Base-by-base conservation (phyloP, 441 rosid species). In the Jatropha multifida region DNA sequence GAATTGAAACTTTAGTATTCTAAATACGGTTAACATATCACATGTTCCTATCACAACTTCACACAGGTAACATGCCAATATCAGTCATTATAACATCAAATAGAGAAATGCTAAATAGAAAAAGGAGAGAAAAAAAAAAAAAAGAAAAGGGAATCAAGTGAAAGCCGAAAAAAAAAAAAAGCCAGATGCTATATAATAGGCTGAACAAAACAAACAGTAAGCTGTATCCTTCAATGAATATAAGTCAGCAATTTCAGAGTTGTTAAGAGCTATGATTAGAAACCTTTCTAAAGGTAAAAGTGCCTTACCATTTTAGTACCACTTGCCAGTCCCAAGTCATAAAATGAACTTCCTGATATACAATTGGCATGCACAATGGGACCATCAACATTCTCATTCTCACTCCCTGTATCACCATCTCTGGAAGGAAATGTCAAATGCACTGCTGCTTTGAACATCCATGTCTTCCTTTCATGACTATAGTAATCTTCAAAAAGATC, bases 401-500 rank as follows among this genome's bases (percentile, higher is more conserved):
- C 37, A 54, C 74, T 71, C 79, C 71, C 82, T 5, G 58, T 44
- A 67, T 71, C 76, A 67, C 63, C 65, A 27, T 77, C 76, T 44
- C 59, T 77, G 4, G 72, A 60, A 46, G 89, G 79, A 65, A 80
- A 77, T 51, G 79, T 74, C 84, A 92, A 68, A 85, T 80, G 84
- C 49, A 86, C 82, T 59, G 94, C 96, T 76, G 85, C 96, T 64
- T 82, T 90, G 78, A 94, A 94, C 95, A 94, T 88, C 98, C 99
- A 96, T 76, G 81, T 85, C 71, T 76, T 84, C 76, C 40, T 83
- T 77, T 78, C 87, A 65, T 67, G 86, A 82, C 88, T 77, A 78
- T 86, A 96, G 81, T 83, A 83, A 72, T 96, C 98, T 81, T 94
- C 97, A 84, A 96, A 96, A 64, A 94, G 76, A 81, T 92, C 94